Percentiles rank a stretch among this genome's conserved stretches.
These are phyloP conservation scores for Candida fluviatilis DNA, from an alignment of 805 yeast species.

Conservation along the genomic window DNA sequence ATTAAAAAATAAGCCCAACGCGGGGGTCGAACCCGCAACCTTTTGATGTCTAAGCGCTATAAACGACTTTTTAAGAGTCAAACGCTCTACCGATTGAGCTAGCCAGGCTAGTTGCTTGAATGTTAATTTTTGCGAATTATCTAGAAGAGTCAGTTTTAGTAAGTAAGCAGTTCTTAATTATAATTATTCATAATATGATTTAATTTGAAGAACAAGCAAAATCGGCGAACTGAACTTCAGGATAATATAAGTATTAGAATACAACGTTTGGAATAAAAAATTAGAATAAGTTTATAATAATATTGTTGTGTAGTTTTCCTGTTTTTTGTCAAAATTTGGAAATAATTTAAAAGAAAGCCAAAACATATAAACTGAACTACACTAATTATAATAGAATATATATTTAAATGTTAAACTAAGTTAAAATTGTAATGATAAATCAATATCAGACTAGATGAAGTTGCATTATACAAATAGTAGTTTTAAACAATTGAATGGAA, in stretches of 20 bases:
- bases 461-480: neutral
- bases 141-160: neutral
- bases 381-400: too few relatives aligned
- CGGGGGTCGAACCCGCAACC: constrained; percentile 2
- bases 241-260: too few relatives aligned
- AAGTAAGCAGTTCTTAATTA: too few relatives aligned
- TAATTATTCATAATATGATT: too few relatives aligned
- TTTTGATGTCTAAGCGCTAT: neutral
- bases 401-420: neutral
- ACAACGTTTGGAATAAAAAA: too few relatives aligned
- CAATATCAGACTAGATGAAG: neutral
- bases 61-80: neutral
- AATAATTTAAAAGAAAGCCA: neutral
- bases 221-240: too few relatives aligned
- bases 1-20: neutral
- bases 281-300: too few relatives aligned
- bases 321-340: too few relatives aligned
- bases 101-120: neutral
- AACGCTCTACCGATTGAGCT: constrained; percentile 2
- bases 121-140: neutral
- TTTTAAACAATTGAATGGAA: neutral
- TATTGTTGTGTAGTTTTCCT: too few relatives aligned
- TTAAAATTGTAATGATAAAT: neutral
- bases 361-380: neutral
- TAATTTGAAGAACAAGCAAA: too few relatives aligned